phyloP scores from a whole-genome alignment of 352 stramenopile species.

The Globisporangium splendens region DNA sequence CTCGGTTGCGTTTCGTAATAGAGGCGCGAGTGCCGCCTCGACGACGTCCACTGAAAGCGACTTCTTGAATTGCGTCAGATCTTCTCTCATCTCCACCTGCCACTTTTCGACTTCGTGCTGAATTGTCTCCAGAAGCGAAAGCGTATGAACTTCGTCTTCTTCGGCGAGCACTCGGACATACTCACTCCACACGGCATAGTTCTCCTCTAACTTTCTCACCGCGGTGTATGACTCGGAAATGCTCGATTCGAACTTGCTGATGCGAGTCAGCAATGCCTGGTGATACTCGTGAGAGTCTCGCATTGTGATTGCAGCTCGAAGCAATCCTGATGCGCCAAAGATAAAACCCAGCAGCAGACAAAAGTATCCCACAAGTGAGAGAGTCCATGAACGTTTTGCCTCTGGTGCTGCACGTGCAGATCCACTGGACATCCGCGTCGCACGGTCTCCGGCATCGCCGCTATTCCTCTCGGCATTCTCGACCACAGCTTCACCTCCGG shows the following conservation, averaged over 20 bases:
- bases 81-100: constrained; percentile 69
- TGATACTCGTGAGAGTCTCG: constrained; percentile 67
- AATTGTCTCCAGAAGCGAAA: constrained; percentile 59
- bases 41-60: constrained; percentile 52
- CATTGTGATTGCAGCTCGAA: constrained; percentile 44
- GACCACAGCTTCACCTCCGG: too few relatives aligned
- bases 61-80: constrained; percentile 59
- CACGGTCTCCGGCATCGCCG: too few relatives aligned
- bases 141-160: constrained; percentile 61
- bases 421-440: too few relatives aligned
- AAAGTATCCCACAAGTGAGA: constrained; percentile 30
- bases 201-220: constrained; percentile 59
- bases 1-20: constrained; percentile 21
- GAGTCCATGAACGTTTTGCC: constrained; percentile 17
- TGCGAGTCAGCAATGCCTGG: constrained; percentile 45
- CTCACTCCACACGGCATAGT: constrained; percentile 71
- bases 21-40: constrained; percentile 36
- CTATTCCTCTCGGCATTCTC: background rate
- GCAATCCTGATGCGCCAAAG: constrained; percentile 50
- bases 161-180: constrained; percentile 65
- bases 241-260: constrained; percentile 55
- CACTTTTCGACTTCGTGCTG: constrained; percentile 69
- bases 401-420: background rate
- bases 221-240: constrained; percentile 67
- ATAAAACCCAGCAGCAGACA: constrained; percentile 35